Conservation (phyloP, 352 stramenopile genomes). For the Globisporangium yorkense region DNA sequence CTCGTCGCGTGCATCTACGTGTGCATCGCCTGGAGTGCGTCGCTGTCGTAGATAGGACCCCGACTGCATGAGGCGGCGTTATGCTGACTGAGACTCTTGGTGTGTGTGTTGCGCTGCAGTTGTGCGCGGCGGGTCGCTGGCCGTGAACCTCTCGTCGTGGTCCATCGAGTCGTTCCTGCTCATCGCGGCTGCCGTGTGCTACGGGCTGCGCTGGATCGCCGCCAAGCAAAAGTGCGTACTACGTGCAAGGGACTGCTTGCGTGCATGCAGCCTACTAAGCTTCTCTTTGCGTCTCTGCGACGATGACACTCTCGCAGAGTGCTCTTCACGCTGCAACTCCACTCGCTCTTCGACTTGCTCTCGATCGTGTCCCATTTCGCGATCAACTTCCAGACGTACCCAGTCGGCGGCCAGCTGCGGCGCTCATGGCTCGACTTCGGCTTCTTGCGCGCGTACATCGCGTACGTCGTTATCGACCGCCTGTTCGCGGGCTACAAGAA, state of each 20-base stretch:
- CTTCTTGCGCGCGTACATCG: constrained; percentile 81
- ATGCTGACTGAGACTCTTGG: background rate
- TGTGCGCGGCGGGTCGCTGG: constrained; percentile 56
- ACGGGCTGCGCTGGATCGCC: constrained; percentile 67
- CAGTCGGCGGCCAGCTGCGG: constrained; percentile 34
- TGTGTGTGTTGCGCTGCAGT: constrained; percentile 24
- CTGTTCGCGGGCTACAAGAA: constrained; percentile 65
- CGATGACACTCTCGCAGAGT: constrained; percentile 24
- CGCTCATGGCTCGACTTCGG: constrained; percentile 86
- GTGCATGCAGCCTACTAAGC: too few species aligned
- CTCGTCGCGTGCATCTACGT: constrained; percentile 73
- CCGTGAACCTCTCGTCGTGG: constrained; percentile 76
- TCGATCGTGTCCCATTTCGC: constrained; percentile 81
- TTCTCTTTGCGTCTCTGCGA: background rate
- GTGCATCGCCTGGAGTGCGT: constrained; percentile 82
- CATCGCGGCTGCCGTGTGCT: constrained; percentile 65
- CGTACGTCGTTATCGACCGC: constrained; percentile 72
- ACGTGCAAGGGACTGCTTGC: background rate
- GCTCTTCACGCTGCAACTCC: constrained; percentile 47
- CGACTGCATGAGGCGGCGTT: too few species aligned
- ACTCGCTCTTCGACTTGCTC: constrained; percentile 78
- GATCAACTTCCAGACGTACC: constrained; percentile 67
- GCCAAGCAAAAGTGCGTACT: constrained; percentile 74
- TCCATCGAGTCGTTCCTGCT: constrained; percentile 73
- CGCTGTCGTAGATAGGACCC: background rate